These are phyloP conservation scores for Cystofilobasidium capitatum DNA, from an alignment of 768 basidiomycete species.

Conservation along the genomic window DNA sequence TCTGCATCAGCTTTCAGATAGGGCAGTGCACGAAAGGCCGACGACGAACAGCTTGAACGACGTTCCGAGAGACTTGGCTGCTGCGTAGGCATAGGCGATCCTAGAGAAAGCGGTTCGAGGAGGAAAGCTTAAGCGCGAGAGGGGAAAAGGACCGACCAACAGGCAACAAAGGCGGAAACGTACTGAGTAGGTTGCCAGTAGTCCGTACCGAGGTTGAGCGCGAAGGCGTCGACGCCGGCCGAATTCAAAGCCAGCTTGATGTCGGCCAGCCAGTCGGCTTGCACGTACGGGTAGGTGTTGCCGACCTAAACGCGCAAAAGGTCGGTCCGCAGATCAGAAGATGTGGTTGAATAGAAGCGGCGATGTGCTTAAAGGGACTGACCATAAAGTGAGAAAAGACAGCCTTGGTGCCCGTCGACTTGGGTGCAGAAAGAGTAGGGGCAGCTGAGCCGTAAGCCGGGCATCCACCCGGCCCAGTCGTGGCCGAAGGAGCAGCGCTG, in stretches of 20 bases:
- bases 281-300: constrained; percentile 9
- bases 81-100: constrained; percentile 13
- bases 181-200: constrained; percentile 19
- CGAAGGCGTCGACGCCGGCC: constrained; percentile 22
- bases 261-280: constrained; percentile 17
- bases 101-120: neutral
- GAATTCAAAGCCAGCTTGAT: constrained; percentile 17
- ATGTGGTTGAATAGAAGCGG: neutral
- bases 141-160: neutral
- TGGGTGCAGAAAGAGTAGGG: constrained; percentile 10
- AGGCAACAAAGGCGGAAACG: neutral
- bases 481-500: neutral
- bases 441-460: neutral
- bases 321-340: no score
- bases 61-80: constrained; percentile 11
- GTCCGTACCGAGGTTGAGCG: constrained; percentile 27
- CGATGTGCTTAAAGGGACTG: constrained; percentile 1
- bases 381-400: constrained; percentile 14
- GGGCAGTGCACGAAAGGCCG: no score
- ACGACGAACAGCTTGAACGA: constrained; percentile 19
- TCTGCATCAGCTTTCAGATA: no score
- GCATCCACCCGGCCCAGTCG: constrained; percentile 9
- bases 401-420: constrained; percentile 1
- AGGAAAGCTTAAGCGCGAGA: neutral
- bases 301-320: neutral